phyloP scores from a whole-genome alignment of 2,329 filamentous ascomycete genomes.

The Aspergillus novoparasiticus region DNA sequence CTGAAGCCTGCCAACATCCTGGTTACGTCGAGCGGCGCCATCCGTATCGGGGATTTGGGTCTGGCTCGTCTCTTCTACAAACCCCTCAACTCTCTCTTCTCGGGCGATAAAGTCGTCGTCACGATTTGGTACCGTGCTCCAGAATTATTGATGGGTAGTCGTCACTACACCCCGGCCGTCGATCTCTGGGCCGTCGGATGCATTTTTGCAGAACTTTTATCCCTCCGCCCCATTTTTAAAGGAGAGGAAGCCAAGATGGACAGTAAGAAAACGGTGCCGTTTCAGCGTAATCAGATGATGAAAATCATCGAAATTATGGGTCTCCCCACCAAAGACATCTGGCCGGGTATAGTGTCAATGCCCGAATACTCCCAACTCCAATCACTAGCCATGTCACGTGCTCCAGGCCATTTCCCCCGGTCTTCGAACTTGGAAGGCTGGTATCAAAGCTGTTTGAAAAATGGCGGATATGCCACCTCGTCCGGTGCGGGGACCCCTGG shows the following conservation, averaged over 20 bases:
- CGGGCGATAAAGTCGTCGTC: conserved; percentile 95
- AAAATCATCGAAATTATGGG: conserved; percentile 98
- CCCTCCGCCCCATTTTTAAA: conserved; percentile 92
- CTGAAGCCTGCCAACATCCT: conserved; percentile 98
- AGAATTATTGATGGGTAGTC: conserved; percentile 84
- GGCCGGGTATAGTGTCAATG: conserved; percentile 83
- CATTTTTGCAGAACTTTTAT: conserved; percentile 93
- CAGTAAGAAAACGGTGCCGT: conserved; percentile 94
- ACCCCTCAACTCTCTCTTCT: conserved; percentile 86
- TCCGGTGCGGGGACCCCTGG: conserved; percentile 62
- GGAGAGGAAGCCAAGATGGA: conserved; percentile 99
- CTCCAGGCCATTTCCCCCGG: conserved; percentile 53
- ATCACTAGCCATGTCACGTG: conserved; percentile 48
- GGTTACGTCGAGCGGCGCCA: conserved; percentile 85
- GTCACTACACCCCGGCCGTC: conserved; percentile 96
- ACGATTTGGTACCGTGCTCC: conserved; percentile 99
- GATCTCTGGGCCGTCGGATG: conserved; percentile 98
- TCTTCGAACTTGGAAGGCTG: conserved; percentile 71
- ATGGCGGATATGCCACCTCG: conserved; percentile 54
- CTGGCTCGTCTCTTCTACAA: conserved; percentile 93
- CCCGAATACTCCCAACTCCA: conserved; percentile 79
- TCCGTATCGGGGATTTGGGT: conserved; percentile 93
- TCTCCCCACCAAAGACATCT: conserved; percentile 81
- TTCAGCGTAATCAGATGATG: conserved; percentile 98
- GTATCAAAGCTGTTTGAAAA: conserved; percentile 72